phyloP scores from a whole-genome alignment of 768 basidiomycete genomes.

The Mycena chlorophos region DNA sequence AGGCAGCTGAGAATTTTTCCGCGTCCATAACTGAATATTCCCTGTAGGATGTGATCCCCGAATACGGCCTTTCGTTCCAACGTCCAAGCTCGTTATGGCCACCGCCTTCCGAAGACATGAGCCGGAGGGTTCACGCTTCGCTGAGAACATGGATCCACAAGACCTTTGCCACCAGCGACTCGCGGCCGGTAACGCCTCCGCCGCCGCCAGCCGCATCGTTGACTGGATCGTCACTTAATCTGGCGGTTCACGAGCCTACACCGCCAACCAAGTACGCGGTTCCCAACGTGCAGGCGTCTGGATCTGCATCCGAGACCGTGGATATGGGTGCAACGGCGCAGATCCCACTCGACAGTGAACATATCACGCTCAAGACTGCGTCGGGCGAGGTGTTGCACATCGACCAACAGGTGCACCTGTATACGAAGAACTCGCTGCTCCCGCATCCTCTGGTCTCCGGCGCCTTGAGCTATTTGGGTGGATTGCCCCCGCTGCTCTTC shows the following conservation, averaged over 20 bases:
- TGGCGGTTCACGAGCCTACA: slow-evolving; percentile 17
- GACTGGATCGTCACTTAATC: background rate
- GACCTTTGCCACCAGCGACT: slow-evolving; percentile 38
- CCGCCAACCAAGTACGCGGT: background rate
- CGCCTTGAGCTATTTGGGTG: slow-evolving; percentile 79
- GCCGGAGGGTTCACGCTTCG: slow-evolving; percentile 53
- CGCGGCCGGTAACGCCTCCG: slow-evolving; percentile 23
- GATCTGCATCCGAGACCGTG: slow-evolving; percentile 32
- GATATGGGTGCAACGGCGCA: slow-evolving; percentile 51
- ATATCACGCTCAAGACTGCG: slow-evolving; percentile 43
- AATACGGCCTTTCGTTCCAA: slow-evolving; percentile 74
- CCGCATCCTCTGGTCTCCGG: slow-evolving; percentile 84
- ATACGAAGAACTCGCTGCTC: slow-evolving; percentile 76
- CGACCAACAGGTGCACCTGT: slow-evolving; percentile 79
- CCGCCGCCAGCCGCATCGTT: slow-evolving; percentile 3
- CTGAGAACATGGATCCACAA: slow-evolving; percentile 64
- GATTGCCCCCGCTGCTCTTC: slow-evolving; percentile 82
- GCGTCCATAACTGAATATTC: background rate
- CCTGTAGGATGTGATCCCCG: slow-evolving; percentile 73
- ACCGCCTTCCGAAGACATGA: slow-evolving; percentile 67
- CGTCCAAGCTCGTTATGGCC: slow-evolving; percentile 82
- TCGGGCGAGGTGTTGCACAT: slow-evolving; percentile 57
- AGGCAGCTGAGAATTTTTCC: slow-evolving; percentile 21
- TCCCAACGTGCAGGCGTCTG: background rate
- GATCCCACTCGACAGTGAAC: slow-evolving; percentile 45